phyloP scores from a whole-genome alignment of 805 yeast species.

The Metschnikowia peoriensis region DNA sequence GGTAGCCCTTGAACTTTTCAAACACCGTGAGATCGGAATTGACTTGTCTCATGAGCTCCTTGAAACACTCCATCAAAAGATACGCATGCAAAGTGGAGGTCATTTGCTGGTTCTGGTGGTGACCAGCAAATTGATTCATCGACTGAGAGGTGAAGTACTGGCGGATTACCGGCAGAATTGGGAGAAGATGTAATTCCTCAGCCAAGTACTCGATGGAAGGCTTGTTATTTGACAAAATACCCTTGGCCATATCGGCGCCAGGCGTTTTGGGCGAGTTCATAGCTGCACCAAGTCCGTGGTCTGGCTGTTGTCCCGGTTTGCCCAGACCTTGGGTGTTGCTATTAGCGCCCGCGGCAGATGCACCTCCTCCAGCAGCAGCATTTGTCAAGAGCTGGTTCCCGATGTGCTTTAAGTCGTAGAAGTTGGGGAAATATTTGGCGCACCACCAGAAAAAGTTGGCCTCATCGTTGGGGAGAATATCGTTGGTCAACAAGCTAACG shows the following conservation, averaged over 20 bases:
- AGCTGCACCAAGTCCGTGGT: slow-evolving; percentile 3
- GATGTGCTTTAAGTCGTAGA: slow-evolving; percentile 73
- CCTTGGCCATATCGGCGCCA: slow-evolving; percentile 10
- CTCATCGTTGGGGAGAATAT: slow-evolving; percentile 75
- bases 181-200: slow-evolving; percentile 63
- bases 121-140: slow-evolving; percentile 19
- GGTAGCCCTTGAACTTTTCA: slow-evolving; percentile 45
- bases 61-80: slow-evolving; percentile 62
- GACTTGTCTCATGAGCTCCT: slow-evolving; percentile 46
- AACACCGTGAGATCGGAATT: slow-evolving; percentile 22
- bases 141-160: slow-evolving; percentile 30
- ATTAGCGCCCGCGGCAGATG: background rate
- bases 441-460: slow-evolving; percentile 75
- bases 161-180: slow-evolving; percentile 52
- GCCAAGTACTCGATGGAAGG: slow-evolving; percentile 62
- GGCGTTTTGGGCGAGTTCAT: slow-evolving; percentile 4
- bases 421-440: slow-evolving; percentile 70
- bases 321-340: background rate
- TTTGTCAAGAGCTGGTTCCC: slow-evolving; percentile 36
- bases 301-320: background rate
- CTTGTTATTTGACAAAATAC: slow-evolving; percentile 24
- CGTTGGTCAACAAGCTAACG: slow-evolving; percentile 70
- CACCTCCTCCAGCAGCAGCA: slow-evolving; percentile 11
- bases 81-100: slow-evolving; percentile 60
- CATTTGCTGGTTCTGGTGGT: slow-evolving; percentile 33